Evolutionary conservation across 176 grass and related monocot species (phyloP), one percentile per base, ranked within the genome.

Genomic region (Leersia perrieri): DNA sequence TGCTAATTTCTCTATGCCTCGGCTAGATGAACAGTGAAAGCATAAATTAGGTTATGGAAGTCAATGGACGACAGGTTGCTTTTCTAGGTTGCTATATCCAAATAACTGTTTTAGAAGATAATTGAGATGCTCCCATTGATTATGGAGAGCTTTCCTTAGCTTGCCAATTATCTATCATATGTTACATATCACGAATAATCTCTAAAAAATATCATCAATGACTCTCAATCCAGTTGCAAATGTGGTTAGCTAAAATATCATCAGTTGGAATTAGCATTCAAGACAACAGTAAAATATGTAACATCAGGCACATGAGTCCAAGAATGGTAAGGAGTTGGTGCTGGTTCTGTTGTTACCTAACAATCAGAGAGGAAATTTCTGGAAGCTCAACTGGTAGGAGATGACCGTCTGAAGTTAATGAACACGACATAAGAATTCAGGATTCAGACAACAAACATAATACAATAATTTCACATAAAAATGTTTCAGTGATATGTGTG

Each of bases 371-470:
- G 35, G 90, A 87, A 76, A 98, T 82, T 87, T 98, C 95, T 89
- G 92, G 90, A 88, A 98, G 78, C 66, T 98, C 90, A 79, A 98
- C 88, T 39, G 90, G 95, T 72, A 98, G 75, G 33, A 98, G 89
- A 60, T 93, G 95, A 11, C 90, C 92, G 82, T 93, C 95, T 98
- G 82, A 68, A 78, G 47, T 82, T 31, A 87, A 84, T n/a, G 26
- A 63, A 51, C 45, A 79, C 5, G 72, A 3, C 63, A 69, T 15
- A 84, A 69, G 68, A 27, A 7, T 77, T 84, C 44, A 90, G 36
- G 5, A 68, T 79, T 30, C 34, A 69, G 74, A 64, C 23, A 80
- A 69, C 68, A 15, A 70, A 66, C 11, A 63, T 5, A 62, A 40
- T 5, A 87, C 1, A 62, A 74, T 75, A 62, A 15, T 13, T 51